phyloP scores from a whole-genome alignment of 306 rosid species.

The Cicer judaicum region DNA sequence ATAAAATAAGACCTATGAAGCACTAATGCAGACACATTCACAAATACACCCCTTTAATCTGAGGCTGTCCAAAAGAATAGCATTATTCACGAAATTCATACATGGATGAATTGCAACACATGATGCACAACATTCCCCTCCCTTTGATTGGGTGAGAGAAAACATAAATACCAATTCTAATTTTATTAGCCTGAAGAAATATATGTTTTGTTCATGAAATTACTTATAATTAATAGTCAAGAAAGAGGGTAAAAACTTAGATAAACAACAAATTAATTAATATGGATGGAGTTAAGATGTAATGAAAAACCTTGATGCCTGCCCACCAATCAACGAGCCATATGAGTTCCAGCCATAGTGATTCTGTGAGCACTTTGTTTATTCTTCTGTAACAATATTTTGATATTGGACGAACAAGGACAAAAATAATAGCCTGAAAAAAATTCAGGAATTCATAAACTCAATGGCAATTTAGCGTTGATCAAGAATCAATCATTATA shows the following conservation, averaged over 20 bases:
- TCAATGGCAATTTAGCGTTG: constrained; percentile 3
- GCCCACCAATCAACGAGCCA: constrained; percentile 98
- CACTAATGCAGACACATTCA: too few relatives aligned
- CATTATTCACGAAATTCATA: neutral
- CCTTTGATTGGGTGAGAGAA: too few relatives aligned
- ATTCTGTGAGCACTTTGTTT: constrained; percentile 75
- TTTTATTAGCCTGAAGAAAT: too few relatives aligned
- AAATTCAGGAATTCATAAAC: neutral
- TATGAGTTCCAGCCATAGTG: constrained; percentile 81
- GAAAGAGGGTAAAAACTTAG: constrained; percentile 1
- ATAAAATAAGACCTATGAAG: too few relatives aligned
- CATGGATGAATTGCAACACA: constrained; percentile 3
- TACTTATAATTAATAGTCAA: neutral
- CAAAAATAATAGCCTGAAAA: constrained; percentile 65
- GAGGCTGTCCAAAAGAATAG: neutral
- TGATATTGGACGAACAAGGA: constrained; percentile 76
- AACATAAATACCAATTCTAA: too few relatives aligned
- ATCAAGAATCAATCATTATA: neutral
- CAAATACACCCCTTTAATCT: too few relatives aligned
- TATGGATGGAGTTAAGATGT: neutral
- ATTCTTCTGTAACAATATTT: constrained; percentile 60
- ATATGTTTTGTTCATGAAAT: neutral
- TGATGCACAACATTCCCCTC: neutral
- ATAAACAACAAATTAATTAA: constrained; percentile 1
- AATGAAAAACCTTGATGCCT: constrained; percentile 64